Evolutionary conservation across 176 grass and related monocot species (phyloP).

Genomic region (Pharus latifolius): DNA sequence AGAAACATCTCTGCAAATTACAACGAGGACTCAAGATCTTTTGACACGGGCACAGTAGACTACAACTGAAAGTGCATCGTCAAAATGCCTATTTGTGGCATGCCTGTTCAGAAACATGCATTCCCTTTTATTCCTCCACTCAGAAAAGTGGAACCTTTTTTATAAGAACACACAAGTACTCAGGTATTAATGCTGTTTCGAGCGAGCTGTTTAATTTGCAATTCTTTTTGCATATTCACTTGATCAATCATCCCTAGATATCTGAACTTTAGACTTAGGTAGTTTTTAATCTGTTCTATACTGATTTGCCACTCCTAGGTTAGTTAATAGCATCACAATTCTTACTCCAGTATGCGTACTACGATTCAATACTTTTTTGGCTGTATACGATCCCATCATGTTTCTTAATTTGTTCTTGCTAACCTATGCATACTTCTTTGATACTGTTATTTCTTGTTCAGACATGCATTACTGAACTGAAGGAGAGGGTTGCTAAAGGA

Average conservation of each 20-base stretch:
- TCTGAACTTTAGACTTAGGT: background rate
- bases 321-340: background rate
- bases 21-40: too few species aligned
- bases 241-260: background rate
- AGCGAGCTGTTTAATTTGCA: too few species aligned
- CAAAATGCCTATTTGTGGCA: background rate
- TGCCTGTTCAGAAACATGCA: background rate
- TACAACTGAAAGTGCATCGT: background rate
- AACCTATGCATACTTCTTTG: constrained; percentile 1
- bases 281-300: too few species aligned
- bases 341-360: background rate
- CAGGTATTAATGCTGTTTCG: too few species aligned
- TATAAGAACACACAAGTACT: too few species aligned
- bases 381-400: background rate
- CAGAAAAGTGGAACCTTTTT: too few species aligned
- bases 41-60: too few species aligned
- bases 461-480: constrained; percentile 74
- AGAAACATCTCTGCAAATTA: too few species aligned
- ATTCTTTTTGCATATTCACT: background rate
- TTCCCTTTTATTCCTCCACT: background rate
- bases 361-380: background rate
- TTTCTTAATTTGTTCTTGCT: constrained; percentile 15
- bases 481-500: constrained; percentile 59
- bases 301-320: background rate
- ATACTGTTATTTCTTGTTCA: constrained; percentile 18